Evolutionary conservation across 805 yeast species (phyloP), one percentile per base, ranked within the genome.

Genomic region (Pichia sporocuriosa): DNA sequence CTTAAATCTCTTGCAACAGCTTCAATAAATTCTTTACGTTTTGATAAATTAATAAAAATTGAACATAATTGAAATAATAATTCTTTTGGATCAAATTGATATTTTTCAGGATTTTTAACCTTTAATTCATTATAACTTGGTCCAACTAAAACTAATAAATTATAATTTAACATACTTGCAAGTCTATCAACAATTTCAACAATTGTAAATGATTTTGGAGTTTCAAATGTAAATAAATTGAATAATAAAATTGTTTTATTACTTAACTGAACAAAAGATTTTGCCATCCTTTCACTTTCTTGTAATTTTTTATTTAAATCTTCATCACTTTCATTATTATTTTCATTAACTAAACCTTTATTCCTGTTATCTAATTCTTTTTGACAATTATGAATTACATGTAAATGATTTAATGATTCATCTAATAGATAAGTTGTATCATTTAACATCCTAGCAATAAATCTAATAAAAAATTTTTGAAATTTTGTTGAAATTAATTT

Each of bases 101-200:
- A 89, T 51, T 79, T 76, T 49, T 81, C 85, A 0, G 97, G 97
- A 47, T 82, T 73, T 45, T 73, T 72, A 23, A 93, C 98, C 56
- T 85, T 87, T 53, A 93, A 73, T 38, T 84, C 88, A 9, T 89
- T 76, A 65, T 96, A 89, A 57, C 84, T 83, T 13, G 97, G 97
- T 0, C 99, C 99, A 21, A 88, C 97, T 62, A 93, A 69, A n/a
- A 90, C 87, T 37, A 79, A 84, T 47, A 93, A 67, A 58, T 93
- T 93, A 63, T 89, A 90, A 65, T 93, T 84, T 58, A 93, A 69
- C 99, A 93, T 93, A 35, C 95, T 88, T 0, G 98, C 95, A 48
- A 93, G 68, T 61, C 98, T 74, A 54, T 88, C 96, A 32, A 90
- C 96, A 54, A 93, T 80, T 62, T 93, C 98, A 2, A 85, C 78